Percentiles rank a stretch among this genome's conserved stretches.
These are phyloP conservation scores for Oryza meyeriana DNA, from an alignment of 176 grass and related monocot genomes.

Conservation along the genomic window DNA sequence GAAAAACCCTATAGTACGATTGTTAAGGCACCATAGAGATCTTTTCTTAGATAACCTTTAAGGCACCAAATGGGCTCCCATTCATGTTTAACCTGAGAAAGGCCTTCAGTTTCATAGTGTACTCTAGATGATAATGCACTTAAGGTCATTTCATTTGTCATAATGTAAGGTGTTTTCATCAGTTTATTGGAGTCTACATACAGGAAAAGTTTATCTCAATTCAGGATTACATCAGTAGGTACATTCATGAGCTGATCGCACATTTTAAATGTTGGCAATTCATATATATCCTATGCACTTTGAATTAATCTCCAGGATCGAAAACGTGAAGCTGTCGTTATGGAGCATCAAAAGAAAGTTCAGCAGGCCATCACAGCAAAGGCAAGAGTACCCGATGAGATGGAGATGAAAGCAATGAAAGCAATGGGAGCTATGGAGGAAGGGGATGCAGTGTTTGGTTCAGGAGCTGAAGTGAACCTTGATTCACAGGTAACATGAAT, in stretches of 20 bases:
- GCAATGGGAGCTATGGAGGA: constrained; percentile 96
- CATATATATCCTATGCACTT: constrained; percentile 6
- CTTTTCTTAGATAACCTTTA: too few relatives aligned
- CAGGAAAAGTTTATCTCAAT: not conserved
- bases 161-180: not conserved
- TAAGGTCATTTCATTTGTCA: not conserved
- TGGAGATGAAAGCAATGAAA: constrained; percentile 96
- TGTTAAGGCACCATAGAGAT: not conserved
- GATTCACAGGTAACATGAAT: constrained; percentile 67
- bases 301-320: constrained; percentile 55
- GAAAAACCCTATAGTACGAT: not conserved
- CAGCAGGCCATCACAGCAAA: constrained; percentile 66
- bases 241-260: constrained; percentile 10
- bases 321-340: constrained; percentile 74
- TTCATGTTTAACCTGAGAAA: constrained; percentile 14
- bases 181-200: not conserved
- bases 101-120: not conserved
- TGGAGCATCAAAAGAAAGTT: constrained; percentile 82
- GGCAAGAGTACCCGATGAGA: constrained; percentile 56
- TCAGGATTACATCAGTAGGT: not conserved
- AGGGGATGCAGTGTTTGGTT: constrained; percentile 86
- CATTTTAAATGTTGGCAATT: constrained; percentile 19
- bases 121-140: not conserved
- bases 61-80: not conserved
- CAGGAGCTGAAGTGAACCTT: constrained; percentile 83